Base-by-base conservation (phyloP, 371 early-diverging fungal species). In the Nematocida ausubeli region DNA sequence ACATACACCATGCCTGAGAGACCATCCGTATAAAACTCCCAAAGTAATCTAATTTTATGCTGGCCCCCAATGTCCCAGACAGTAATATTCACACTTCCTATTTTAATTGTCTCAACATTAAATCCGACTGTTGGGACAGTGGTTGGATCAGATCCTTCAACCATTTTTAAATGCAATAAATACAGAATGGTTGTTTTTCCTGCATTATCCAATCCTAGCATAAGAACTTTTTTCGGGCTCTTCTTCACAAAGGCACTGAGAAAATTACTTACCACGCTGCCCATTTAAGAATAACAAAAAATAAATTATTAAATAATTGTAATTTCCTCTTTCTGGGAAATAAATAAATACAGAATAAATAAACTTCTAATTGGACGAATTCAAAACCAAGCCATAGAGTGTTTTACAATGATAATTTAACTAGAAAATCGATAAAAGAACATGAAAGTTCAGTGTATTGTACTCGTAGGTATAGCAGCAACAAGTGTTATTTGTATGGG, bases 81-180 rank as follows among this genome's bases (percentile, higher is more conserved):
- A 4, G 82, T 81, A 51, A 88, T 84, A 19, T 51, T 82, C 7
- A 83, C 81, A 50, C 81, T 84, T 34, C 80, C 83, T 24, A 87
- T 81, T 40, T 81, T 83, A 39, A 86, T 71, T 14, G 54, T 79
- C 55, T 88, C 88, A 24, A 84, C 70, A 66, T 88, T 88, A 70
- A 88, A 87, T 32, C 88, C 88, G 28, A 87, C 83, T 0, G 97
- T 97, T 47, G 99, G 99, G 83, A 96, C 94, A 66, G 99, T 96
- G 50, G 94, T 93, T 30, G 70, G 47, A 24, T 68, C 52, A 1
- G 78, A 22, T n/a, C 56, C 75, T 68, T 95, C 94, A 75, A 92
- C 91, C 88, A 94, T 93, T 69, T 94, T 95, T 69, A 93, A 88
- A 90, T 97, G 92, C 78, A 92, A 87, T 84, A 89, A 88, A 88